phyloP scores from a whole-genome alignment of 495 filamentous ascomycete species.

The Lentithecium fluviatile region DNA sequence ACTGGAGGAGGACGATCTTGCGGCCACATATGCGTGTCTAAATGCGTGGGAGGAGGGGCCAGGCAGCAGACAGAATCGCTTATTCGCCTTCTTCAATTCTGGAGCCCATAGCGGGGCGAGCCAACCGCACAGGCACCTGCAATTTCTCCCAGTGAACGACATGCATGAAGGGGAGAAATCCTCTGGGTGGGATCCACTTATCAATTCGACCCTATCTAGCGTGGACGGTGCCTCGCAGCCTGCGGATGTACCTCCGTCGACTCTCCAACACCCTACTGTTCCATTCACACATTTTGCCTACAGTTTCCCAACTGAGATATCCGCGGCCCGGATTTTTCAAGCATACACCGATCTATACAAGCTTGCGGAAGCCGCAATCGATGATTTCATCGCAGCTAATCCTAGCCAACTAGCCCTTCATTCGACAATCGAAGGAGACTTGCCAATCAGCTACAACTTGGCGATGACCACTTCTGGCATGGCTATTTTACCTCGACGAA shows the following conservation, averaged over 20 bases:
- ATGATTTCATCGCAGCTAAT: slow-evolving; percentile 30
- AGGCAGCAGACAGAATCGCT: slow-evolving; percentile 30
- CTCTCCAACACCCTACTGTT: slow-evolving; percentile 42
- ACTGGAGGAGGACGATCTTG: slow-evolving; percentile 65
- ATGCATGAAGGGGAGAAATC: slow-evolving; percentile 57
- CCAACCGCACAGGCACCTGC: slow-evolving; percentile 77
- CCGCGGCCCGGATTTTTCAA: slow-evolving; percentile 45
- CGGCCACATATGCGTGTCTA: slow-evolving; percentile 63
- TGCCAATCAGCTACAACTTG: slow-evolving; percentile 73
- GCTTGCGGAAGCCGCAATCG: slow-evolving; percentile 48
- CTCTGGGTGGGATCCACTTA: slow-evolving; percentile 55
- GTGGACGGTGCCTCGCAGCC: neutral
- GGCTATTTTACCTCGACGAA: slow-evolving; percentile 64
- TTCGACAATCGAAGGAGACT: slow-evolving; percentile 45
- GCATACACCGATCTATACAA: slow-evolving; percentile 58
- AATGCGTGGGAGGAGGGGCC: slow-evolving; percentile 53
- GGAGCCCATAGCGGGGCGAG: slow-evolving; percentile 74
- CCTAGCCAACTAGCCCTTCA: slow-evolving; percentile 28
- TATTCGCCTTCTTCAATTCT: slow-evolving; percentile 85
- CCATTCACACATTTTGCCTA: slow-evolving; percentile 56
- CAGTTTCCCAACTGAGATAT: slow-evolving; percentile 45
- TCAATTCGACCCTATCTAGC: slow-evolving; percentile 34
- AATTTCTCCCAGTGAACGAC: slow-evolving; percentile 68
- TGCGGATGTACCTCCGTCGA: slow-evolving; percentile 12
- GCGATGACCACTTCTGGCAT: slow-evolving; percentile 69